These are phyloP conservation scores for Cyberlindnera samutprakarnensis DNA, from an alignment of 805 yeast genomes.

Conservation along the genomic window DNA sequence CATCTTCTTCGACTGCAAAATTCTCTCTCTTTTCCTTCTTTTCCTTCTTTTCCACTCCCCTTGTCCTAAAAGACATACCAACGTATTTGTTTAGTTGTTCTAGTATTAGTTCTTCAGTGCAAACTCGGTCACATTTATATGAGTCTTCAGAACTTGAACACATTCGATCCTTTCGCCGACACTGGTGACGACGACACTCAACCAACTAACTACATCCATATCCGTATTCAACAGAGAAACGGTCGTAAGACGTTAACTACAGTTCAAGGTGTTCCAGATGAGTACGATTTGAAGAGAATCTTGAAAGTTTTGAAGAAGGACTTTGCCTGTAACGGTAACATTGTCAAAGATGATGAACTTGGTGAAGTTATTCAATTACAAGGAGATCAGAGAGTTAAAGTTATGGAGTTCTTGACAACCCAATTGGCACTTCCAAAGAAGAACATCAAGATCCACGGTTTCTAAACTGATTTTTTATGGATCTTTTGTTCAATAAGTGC, in stretches of 20 bases:
- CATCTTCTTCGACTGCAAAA: too few relatives aligned
- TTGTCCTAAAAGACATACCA: too few relatives aligned
- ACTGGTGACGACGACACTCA: slow-evolving; percentile 99
- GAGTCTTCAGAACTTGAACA: slow-evolving; percentile 86
- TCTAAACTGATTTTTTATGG: slow-evolving; percentile 53
- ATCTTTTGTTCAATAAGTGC: too few relatives aligned
- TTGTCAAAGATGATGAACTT: slow-evolving; percentile 91
- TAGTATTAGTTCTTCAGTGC: too few relatives aligned
- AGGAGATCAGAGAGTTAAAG: slow-evolving; percentile 98
- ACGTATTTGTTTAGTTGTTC: too few relatives aligned
- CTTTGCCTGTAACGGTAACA: slow-evolving; percentile 97
- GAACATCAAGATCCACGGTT: slow-evolving; percentile 97
- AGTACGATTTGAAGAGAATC: slow-evolving; percentile 91
- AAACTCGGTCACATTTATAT: too few relatives aligned
- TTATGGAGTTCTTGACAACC: slow-evolving; percentile 81
- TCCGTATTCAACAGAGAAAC: slow-evolving; percentile 99
- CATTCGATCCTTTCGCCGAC: slow-evolving; percentile 97
- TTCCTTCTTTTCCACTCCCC: too few relatives aligned
- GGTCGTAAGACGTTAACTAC: slow-evolving; percentile 98
- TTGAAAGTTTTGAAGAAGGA: slow-evolving; percentile 93
- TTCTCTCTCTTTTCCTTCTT: too few relatives aligned
- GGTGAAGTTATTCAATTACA: slow-evolving; percentile 97
- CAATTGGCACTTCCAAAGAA: slow-evolving; percentile 89
- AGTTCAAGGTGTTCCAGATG: slow-evolving; percentile 94
- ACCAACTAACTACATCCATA: slow-evolving; percentile 91